Conservation (phyloP, 805 yeast species). For the Blastobotrys mokoenaii region DNA sequence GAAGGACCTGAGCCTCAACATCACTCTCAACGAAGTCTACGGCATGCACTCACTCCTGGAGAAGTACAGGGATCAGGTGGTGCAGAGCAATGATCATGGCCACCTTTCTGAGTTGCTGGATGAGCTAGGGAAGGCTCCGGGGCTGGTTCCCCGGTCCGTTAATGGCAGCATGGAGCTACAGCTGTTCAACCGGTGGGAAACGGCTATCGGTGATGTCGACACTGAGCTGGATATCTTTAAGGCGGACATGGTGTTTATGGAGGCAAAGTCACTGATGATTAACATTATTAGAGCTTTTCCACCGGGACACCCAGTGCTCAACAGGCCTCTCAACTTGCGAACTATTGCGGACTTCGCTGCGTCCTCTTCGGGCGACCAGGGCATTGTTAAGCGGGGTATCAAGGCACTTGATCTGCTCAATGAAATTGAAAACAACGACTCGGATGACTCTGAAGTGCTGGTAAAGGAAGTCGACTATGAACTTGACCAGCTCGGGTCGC, state of each 20-base stretch:
- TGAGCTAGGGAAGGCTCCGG: conserved; percentile 27
- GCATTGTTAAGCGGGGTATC: conserved; percentile 27
- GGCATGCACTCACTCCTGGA: conserved; percentile 29
- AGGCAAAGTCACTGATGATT: conserved; percentile 28
- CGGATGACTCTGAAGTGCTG: conserved; percentile 23
- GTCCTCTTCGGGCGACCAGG: conserved; percentile 18
- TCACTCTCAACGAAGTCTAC: conserved; percentile 28
- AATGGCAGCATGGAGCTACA: conserved; percentile 27
- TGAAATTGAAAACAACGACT: conserved; percentile 19
- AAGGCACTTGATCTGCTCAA: conserved; percentile 25
- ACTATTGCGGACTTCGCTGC: conserved; percentile 28
- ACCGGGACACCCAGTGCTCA: conserved; percentile 16
- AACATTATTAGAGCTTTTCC: conserved; percentile 31
- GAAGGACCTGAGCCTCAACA: conserved; percentile 25
- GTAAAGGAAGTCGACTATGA: conserved; percentile 29
- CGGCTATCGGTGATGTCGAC: conserved; percentile 23
- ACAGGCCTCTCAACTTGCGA: conserved; percentile 23
- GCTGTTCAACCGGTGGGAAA: conserved; percentile 28
- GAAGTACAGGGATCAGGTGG: conserved; percentile 21
- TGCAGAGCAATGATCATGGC: conserved; percentile 6
- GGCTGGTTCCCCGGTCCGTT: conserved; percentile 22
- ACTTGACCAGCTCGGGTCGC: conserved; percentile 27
- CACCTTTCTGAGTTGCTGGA: conserved; percentile 22
- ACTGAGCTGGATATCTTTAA: conserved; percentile 20
- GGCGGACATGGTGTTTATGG: conserved; percentile 28